Percentiles rank a stretch among this genome's conserved stretches.
These are phyloP conservation scores for Linum tenue DNA, from an alignment of 345 rosid genomes.

Conservation along the genomic window DNA sequence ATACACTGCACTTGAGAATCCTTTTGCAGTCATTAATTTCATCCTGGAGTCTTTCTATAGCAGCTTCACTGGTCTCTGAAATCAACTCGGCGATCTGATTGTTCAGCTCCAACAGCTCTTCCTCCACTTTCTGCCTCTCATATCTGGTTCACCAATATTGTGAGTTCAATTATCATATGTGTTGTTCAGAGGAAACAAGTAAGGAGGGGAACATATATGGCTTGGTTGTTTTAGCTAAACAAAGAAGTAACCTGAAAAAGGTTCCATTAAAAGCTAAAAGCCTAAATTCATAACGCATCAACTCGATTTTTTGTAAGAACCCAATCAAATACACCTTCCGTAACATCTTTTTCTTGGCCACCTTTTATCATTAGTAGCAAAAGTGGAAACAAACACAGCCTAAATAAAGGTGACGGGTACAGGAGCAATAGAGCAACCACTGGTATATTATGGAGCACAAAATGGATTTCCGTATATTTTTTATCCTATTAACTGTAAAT, in stretches of 20 bases:
- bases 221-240: background rate
- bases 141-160: slow-evolving; percentile 28
- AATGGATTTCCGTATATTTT: background rate
- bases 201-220: background rate
- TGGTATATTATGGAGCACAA: no score
- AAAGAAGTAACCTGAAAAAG: no score
- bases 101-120: slow-evolving; percentile 61
- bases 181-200: background rate
- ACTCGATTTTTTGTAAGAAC: no score
- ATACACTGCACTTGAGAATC: slow-evolving; percentile 86
- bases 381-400: no score
- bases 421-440: no score
- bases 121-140: slow-evolving; percentile 64
- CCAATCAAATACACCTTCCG: no score
- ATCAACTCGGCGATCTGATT: slow-evolving; percentile 49
- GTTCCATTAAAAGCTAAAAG: no score
- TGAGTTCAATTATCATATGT: background rate
- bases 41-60: slow-evolving; percentile 79
- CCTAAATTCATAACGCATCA: no score
- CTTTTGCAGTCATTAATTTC: slow-evolving; percentile 76
- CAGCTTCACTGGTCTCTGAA: slow-evolving; percentile 76
- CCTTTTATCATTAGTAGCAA: no score
- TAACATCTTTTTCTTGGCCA: no score
- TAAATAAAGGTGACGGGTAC: background rate
- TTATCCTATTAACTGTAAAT: background rate